phyloP scores from a whole-genome alignment of 495 filamentous ascomycete species.

The Choiromyces venosus region DNA sequence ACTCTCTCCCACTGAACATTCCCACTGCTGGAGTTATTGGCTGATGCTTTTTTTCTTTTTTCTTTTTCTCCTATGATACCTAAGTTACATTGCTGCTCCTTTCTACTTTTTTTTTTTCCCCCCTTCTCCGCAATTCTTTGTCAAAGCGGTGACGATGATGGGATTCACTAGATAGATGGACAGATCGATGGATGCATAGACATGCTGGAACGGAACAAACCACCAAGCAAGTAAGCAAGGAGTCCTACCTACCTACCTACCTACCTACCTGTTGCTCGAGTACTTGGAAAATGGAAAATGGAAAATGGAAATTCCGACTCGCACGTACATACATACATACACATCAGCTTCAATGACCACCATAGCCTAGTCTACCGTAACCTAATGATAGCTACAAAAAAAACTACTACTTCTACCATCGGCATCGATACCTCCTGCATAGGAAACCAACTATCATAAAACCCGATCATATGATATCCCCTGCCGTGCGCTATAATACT shows the following conservation, averaged over 20 bases:
- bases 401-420: background rate
- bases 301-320: background rate
- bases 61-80: background rate
- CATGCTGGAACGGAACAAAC: slow-evolving; percentile 1
- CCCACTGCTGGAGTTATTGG: background rate
- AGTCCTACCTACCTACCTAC: slow-evolving; percentile 4
- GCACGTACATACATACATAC: background rate
- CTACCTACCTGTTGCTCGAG: slow-evolving; percentile 4
- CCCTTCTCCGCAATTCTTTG: background rate
- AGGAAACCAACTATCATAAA: background rate
- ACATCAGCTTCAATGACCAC: background rate
- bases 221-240: background rate
- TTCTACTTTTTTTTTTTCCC: background rate
- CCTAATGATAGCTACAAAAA: background rate
- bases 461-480: background rate
- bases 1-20: background rate
- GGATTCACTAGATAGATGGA: background rate
- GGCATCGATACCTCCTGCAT: background rate
- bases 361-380: background rate
- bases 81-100: background rate
- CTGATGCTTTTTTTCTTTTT: background rate
- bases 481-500: background rate
- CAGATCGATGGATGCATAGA: background rate
- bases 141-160: background rate
- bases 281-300: background rate